phyloP scores from a whole-genome alignment of 2,329 filamentous ascomycete species.

The Ophiosphaerella herpotricha region DNA sequence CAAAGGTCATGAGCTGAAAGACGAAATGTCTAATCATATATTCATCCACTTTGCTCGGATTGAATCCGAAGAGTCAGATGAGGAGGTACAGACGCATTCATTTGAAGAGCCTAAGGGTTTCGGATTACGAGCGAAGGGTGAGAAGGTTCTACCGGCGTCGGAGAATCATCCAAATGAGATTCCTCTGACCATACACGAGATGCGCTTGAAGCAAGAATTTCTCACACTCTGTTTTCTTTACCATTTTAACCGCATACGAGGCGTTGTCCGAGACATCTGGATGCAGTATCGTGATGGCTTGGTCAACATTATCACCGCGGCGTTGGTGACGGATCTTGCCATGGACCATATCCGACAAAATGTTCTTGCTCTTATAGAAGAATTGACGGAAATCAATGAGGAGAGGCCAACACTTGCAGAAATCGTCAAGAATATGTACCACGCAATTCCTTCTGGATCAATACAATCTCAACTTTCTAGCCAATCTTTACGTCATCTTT shows the following conservation, averaged over 20 bases:
- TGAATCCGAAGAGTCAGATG: background rate
- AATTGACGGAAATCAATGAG: background rate
- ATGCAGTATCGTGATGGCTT: conserved; percentile 7
- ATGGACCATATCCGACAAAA: conserved; percentile 14
- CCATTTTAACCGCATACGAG: conserved; percentile 15
- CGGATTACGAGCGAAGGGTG: too few relatives aligned
- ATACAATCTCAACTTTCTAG: background rate
- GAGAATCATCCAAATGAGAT: background rate
- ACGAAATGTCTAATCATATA: background rate
- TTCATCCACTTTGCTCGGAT: background rate
- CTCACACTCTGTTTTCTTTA: conserved; percentile 22
- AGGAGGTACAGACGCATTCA: background rate
- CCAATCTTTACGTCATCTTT: conserved; percentile 2
- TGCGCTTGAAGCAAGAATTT: conserved; percentile 15
- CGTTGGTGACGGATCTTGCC: conserved; percentile 20
- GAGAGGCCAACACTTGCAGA: background rate
- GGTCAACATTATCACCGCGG: conserved; percentile 13
- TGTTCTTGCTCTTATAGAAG: conserved; percentile 11
- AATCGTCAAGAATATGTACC: background rate
- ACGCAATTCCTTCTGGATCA: background rate
- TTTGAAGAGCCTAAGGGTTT: background rate
- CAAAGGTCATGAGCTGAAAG: background rate
- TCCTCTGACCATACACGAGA: conserved; percentile 10
- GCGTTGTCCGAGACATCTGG: conserved; percentile 13
- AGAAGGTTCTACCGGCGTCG: background rate